Evolutionary conservation across 139 green algal genomes (phyloP), one percentile per base, ranked within the genome.

Genomic region (Astrephomene gubernaculifera): DNA sequence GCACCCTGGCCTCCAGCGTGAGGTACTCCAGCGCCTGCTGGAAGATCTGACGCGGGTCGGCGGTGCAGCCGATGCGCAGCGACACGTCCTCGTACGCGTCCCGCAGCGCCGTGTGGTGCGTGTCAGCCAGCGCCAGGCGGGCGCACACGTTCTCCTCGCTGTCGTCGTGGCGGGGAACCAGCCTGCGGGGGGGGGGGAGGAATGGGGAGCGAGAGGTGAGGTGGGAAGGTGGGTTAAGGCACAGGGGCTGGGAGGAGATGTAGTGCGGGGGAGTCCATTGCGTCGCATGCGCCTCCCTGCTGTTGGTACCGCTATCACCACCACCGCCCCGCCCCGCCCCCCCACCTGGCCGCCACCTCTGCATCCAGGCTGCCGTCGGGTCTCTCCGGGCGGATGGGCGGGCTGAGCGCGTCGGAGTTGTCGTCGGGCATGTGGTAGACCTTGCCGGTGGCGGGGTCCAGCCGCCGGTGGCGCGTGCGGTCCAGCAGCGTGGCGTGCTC

Each of bases 121-220:
- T 44, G 71, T 95, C 92, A 87, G 86, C 93, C 73, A 93, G 57
- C 1, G 39, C 60, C 69, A 95, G 87, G 12, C 93, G 87, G 0
- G 88, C 85, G 22, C 70, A 21, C 68, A 96, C 92, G 76, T 97
- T 97, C 39, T 95, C 92, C 52, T 92, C 76, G 6, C 81, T 91
- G 89, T 95, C 93, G 54, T 96, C 94, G 79, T 97, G 94, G 33
- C 88, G 85, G 12, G 75, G 76, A 29, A 70, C 49, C 57, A 90
- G 67, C 73, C 87, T 89, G 71, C 38, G 33, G 27, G 4, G 25
- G 57, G 24, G 57, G 29, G 29, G 31, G 19, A 33, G 43, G 22
- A 27, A 43, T 39, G 31, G 65, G 19, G 65, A 31, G 25, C 29
- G 60, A 22, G 60, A 8, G 43, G 14, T n/a, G 64, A 19, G 31